phyloP scores from a whole-genome alignment of 495 filamentous ascomycete species.

The Bathelium albidoporum region DNA sequence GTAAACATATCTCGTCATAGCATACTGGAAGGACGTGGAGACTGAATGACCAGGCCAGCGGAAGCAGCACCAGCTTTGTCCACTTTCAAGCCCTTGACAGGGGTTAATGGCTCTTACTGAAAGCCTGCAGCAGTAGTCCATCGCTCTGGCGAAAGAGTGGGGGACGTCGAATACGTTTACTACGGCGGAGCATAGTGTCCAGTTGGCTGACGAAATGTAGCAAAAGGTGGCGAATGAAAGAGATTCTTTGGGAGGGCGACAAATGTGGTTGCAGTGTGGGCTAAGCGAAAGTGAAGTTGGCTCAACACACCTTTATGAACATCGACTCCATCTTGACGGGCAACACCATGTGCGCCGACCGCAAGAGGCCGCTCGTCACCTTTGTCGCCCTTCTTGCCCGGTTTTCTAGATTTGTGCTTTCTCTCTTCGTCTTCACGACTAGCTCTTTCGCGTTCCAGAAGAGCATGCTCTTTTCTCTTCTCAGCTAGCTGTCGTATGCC shows the following conservation, averaged over 20 bases:
- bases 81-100: too few species aligned
- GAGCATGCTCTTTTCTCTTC: slow-evolving; percentile 42
- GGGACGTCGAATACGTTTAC: too few species aligned
- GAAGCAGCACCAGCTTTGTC: too few species aligned
- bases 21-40: too few species aligned
- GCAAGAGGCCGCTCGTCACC: slow-evolving; percentile 28
- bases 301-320: slow-evolving; percentile 30
- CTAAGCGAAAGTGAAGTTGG: background rate
- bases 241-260: too few species aligned
- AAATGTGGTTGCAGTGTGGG: background rate
- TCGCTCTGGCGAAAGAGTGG: too few species aligned
- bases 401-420: slow-evolving; percentile 14
- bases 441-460: slow-evolving; percentile 21
- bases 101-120: too few species aligned
- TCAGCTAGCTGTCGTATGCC: slow-evolving; percentile 79
- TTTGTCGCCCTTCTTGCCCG: slow-evolving; percentile 23
- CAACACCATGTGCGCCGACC: slow-evolving; percentile 32
- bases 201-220: too few species aligned
- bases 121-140: too few species aligned
- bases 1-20: too few species aligned
- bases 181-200: too few species aligned
- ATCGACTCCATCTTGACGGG: slow-evolving; percentile 33
- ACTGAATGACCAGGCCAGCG: too few species aligned
- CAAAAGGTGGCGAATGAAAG: background rate
- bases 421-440: slow-evolving; percentile 23